Conservation (phyloP, 192 early-diverging fungal genomes). For the Podila clonocystis region DNA sequence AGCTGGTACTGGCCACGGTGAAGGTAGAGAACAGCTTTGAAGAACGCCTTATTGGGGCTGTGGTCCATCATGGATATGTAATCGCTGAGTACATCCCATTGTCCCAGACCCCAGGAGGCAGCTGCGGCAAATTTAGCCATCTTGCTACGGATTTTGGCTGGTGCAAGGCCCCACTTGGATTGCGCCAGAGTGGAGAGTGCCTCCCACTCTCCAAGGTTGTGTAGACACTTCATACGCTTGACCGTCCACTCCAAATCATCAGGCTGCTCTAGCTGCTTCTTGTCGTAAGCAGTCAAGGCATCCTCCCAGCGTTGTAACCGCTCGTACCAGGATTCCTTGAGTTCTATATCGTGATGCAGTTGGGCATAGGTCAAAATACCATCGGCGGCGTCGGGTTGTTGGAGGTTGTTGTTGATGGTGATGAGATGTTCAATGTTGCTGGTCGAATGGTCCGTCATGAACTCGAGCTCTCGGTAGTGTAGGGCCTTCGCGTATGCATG, state of each 20-base stretch:
- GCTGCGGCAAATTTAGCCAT: slow-evolving; percentile 91
- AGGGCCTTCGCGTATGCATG: slow-evolving; percentile 97
- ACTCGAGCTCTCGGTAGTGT: slow-evolving; percentile 97
- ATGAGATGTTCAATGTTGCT: slow-evolving; percentile 91
- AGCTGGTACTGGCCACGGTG: slow-evolving; percentile 77
- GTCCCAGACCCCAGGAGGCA: slow-evolving; percentile 91
- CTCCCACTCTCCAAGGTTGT: slow-evolving; percentile 95
- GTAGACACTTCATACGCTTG: slow-evolving; percentile 91
- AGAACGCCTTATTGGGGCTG: slow-evolving; percentile 87
- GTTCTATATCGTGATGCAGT: slow-evolving; percentile 78
- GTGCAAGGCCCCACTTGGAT: slow-evolving; percentile 74
- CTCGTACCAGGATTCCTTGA: slow-evolving; percentile 93
- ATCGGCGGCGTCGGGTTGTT: slow-evolving; percentile 95
- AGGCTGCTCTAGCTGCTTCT: slow-evolving; percentile 78
- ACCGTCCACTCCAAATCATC: slow-evolving; percentile 73
- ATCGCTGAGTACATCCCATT: slow-evolving; percentile 88
- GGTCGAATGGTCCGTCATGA: slow-evolving; percentile 81
- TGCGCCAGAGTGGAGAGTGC: slow-evolving; percentile 79
- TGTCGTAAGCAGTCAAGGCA: slow-evolving; percentile 85
- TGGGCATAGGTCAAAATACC: slow-evolving; percentile 94
- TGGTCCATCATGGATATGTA: slow-evolving; percentile 85
- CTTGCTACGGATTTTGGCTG: slow-evolving; percentile 68
- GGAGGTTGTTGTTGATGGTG: slow-evolving; percentile 92
- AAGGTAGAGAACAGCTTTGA: slow-evolving; percentile 82
- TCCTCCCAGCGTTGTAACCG: slow-evolving; percentile 95